Conservation (phyloP, 352 stramenopile genomes). For the Phytopythium mirpurense region DNA sequence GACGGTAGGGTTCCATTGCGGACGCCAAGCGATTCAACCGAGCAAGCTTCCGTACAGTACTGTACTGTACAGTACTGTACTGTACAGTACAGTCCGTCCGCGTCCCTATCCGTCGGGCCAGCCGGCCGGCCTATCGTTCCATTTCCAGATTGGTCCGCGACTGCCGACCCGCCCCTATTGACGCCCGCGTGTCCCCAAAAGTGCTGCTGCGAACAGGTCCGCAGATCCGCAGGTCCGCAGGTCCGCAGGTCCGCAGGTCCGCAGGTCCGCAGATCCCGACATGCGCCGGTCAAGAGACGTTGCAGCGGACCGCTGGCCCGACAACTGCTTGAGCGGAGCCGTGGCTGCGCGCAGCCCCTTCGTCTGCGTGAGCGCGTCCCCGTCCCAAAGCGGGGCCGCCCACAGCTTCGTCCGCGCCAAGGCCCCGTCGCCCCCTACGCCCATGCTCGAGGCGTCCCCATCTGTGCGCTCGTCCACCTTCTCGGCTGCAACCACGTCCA, state of each 20-base stretch:
- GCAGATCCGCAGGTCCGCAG: neutral
- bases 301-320: neutral
- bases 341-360: constrained; percentile 17
- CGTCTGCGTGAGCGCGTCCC: constrained; percentile 9
- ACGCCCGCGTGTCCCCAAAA: no score
- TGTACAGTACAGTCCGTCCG: neutral
- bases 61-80: no score
- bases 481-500: neutral
- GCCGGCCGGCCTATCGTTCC: neutral
- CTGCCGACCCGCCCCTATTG: neutral
- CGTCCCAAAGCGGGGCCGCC: neutral
- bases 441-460: constrained; percentile 4
- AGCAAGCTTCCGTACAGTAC: no score
- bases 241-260: neutral
- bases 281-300: neutral
- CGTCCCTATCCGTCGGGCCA: neutral
- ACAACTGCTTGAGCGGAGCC: neutral
- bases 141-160: neutral
- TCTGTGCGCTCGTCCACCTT: constrained; percentile 15
- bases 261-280: neutral
- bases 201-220: neutral
- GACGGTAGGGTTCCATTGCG: no score
- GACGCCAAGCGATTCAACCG: no score
- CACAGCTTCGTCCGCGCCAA: neutral
- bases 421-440: neutral